Base-by-base conservation (phyloP, 78 protist species). In the Mastigamoeba balamuthi region DNA sequence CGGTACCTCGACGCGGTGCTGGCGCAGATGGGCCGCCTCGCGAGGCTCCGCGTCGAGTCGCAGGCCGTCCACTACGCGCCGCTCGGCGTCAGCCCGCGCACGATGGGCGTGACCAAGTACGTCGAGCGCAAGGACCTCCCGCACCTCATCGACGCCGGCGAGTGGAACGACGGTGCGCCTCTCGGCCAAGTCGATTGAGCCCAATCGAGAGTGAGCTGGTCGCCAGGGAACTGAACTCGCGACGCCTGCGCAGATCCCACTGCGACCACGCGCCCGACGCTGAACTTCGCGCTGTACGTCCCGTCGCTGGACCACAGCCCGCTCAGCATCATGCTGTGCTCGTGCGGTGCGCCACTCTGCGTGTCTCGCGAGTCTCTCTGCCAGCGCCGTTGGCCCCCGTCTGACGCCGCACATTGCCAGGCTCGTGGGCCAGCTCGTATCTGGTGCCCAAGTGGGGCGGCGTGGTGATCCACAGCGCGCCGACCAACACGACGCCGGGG, bases 381-480 rank as follows among this genome's bases (percentile, higher is more conserved):
- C 4, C 76, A 8, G 58, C 58, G 10, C 5, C 70, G 35, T 6
- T 9, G 58, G 36, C 4, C 40, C 5, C 29, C 9, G 6, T 17
- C 76, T 44, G 9, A 4, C 43, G 39, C 33, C 41, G 3, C 39
- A 4, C 63, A 17, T 74, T 8, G 4, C 6, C 9, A 64, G 38
- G 8, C 43, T 74, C 30, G 8, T 65, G 72, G 37, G 53, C 53
- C 25, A 77, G 74, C 29, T 69, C 84, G 67, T 83, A 74, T 73
- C 72, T 78, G 36, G 72, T 83, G 30, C 88, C 88, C 28, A 76
- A 83, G 53, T 83, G 79, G 77, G 88, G 88, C 30, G 83, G 88
- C 17, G 67, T 83, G 25, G 67, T 77, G 25, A 83, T 83, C 35
- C 79, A 83, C 29, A 83, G 27, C 29, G 33, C 29, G 35, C 39